phyloP scores from a whole-genome alignment of 495 filamentous ascomycete genomes.

The Xylaria grammica region DNA sequence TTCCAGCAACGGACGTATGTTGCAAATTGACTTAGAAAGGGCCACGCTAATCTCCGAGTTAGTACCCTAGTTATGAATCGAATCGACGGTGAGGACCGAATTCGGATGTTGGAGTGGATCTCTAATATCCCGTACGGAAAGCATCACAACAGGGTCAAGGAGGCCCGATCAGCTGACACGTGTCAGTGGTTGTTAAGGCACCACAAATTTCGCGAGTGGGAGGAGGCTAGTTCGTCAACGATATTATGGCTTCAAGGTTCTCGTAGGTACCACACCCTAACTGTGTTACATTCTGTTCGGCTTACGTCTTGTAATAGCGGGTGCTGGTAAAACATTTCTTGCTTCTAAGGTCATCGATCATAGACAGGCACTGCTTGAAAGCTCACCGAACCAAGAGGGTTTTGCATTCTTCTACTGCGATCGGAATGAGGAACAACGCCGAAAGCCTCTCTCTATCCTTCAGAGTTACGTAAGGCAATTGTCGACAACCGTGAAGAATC shows the following conservation, averaged over 20 bases:
- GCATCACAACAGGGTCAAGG: conserved; percentile 9
- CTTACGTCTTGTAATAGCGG: conserved; percentile 20
- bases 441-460: conserved; percentile 40
- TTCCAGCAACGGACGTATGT: conserved; percentile 3
- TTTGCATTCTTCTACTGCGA: conserved; percentile 53
- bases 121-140: background rate
- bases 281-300: background rate
- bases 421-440: conserved; percentile 36
- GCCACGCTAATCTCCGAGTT: background rate
- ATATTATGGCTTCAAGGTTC: conserved; percentile 16
- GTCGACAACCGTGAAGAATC: conserved; percentile 27
- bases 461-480: conserved; percentile 47
- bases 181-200: conserved; percentile 4
- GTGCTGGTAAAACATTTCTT: conserved; percentile 46
- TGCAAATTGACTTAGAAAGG: background rate
- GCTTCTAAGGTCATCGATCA: conserved; percentile 42
- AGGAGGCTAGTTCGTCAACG: background rate
- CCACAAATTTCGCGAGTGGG: background rate
- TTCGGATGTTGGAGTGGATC: background rate
- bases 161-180: background rate
- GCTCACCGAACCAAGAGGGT: conserved; percentile 29
- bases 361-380: conserved; percentile 22
- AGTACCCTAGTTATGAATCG: background rate
- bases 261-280: background rate
- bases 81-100: background rate